Base-by-base conservation (phyloP, 345 rosid genomes). In the Litchi chinensis region DNA sequence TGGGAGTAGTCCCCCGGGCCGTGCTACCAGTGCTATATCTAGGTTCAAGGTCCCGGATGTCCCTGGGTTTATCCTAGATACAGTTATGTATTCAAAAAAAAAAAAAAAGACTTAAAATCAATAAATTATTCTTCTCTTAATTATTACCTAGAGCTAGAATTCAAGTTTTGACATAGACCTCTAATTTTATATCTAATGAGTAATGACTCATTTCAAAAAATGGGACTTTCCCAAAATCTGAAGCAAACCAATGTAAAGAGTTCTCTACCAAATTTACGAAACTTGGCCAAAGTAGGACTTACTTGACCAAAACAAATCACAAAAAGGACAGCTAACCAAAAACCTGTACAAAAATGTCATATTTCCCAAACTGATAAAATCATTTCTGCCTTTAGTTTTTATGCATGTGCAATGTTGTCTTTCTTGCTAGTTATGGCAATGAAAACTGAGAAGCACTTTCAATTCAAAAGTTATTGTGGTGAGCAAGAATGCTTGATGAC, bases 111-210 rank as follows among this genome's bases (percentile, higher is more conserved):
- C 79, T 48, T 0, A 19, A 73, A 60, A 37, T 73, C 54, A 5
- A 59, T 40, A 59, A 10, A n/a, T 40, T 32, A 50, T 1, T 75
- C 65, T 5, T 52, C n/a, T 66, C 50, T 67, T 11, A 40, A 13
- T 76, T 65, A n/a, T 39, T 37, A 26, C 15, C 72, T 10, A 2
- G 46, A 59, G 11, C 57, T 16, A 2, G 68, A 59, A 59, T 39
- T 76, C 39, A 60, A 22, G 43, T 21, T 68, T 76, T 59, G 84
- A 83, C 78, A 56, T 76, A 26, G 86, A 85, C 77, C 74, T 73
- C n/a, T 3, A 52, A 79, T 80, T 77, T 70, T 70, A 76, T 76
- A 65, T 72, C 59, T 83, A 28, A 56, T 75, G 82, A 80, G 37
- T 32, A 2, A 32, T 32, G 37, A 32, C 82, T 56, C 56, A 78